Evolutionary conservation across 2,329 filamentous ascomycete species (phyloP).

Genomic region (Polychaeton citri): DNA sequence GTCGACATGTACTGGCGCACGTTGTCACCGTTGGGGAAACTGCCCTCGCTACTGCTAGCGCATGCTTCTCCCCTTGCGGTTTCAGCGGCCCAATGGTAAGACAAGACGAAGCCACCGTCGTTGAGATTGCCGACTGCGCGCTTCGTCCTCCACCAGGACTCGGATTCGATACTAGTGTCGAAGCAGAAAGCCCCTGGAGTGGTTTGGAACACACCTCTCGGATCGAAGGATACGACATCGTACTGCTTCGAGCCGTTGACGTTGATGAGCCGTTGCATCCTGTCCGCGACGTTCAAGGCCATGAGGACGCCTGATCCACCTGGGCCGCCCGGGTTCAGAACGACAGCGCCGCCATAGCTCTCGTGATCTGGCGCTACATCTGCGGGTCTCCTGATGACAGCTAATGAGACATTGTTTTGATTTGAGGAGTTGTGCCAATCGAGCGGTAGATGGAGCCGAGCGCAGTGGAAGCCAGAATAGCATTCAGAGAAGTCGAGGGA

Average conservation of each 20-base stretch:
- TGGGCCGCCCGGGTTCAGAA: slow-evolving; percentile 33
- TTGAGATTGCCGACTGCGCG: slow-evolving; percentile 8
- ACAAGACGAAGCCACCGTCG: slow-evolving; percentile 1
- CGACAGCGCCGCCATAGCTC: slow-evolving; percentile 27
- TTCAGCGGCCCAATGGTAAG: slow-evolving; percentile 25
- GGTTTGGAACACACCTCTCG: slow-evolving; percentile 26
- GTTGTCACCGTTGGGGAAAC: slow-evolving; percentile 7
- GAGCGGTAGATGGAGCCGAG: slow-evolving; percentile 36
- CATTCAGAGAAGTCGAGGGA: slow-evolving; percentile 19
- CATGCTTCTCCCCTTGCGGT: slow-evolving; percentile 21
- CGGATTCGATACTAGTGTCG: slow-evolving; percentile 12
- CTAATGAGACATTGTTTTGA: slow-evolving; percentile 22
- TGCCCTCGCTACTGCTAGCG: slow-evolving; percentile 19
- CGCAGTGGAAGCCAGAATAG: slow-evolving; percentile 35
- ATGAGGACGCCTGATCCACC: slow-evolving; percentile 25
- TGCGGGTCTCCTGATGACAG: slow-evolving; percentile 34
- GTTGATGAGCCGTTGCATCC: slow-evolving; percentile 6
- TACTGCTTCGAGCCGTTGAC: slow-evolving; percentile 22
- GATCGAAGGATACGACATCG: slow-evolving; percentile 34
- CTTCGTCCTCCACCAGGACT: slow-evolving; percentile 21
- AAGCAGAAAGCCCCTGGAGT: slow-evolving; percentile 24
- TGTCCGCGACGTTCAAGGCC: not conserved
- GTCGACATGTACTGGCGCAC: slow-evolving; percentile 25
- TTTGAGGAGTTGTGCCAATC: slow-evolving; percentile 15
- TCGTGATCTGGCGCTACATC: slow-evolving; percentile 26